Base-by-base conservation (phyloP, 2,329 filamentous ascomycete species). In the Coniochaeta sp. region DNA sequence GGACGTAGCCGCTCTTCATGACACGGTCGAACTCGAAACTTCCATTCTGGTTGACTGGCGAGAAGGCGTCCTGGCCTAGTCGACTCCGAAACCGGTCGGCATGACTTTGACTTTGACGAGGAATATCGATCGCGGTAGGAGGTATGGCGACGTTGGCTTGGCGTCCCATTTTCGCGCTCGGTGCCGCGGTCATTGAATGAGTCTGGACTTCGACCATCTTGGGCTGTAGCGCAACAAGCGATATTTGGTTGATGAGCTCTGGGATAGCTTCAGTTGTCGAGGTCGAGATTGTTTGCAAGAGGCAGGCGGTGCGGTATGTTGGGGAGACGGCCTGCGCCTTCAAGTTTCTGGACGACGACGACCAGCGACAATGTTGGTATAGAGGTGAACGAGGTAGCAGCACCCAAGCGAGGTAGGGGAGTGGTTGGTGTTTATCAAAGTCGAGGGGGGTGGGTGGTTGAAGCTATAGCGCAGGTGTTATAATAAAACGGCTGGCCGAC, bases 21-120 rank as follows among this genome's bases (percentile, higher is more conserved):
- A 97, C 89, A 49, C 91, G 86, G 68, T 99, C 94, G 63, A 95
- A 95, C 63, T 94, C 91, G 67, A 96, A 99, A 68, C 90, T 94
- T 56, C 94, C 94, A 68, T 95, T 91, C 68, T 95, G 86, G 65
- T 92, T 95, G 57, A 97, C 90, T 4, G 91, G 89, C 27, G 89
- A 94, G 63, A 90, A 84, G 14, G 84, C 77, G 57, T 87, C 83
- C 40, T 86, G 65, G 24, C 72, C 74, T 24, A 82, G 68, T 59
- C 80, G 76, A 52, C 56, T 51, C 18, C 50, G 40, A 26, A 51
- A 48, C 50, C 40, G 45, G n/a, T 48, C 45, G 45, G 45, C 28
- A 31, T n/a, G 18, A 30, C 26, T 48, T 18, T 18, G 28, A 48
- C 45, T 48, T 20, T 48, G 24, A 20, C 45, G 45, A 14, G 45